These are phyloP conservation scores for Stropharia rugosoannulata DNA, from an alignment of 768 basidiomycete species.

Conservation along the genomic window DNA sequence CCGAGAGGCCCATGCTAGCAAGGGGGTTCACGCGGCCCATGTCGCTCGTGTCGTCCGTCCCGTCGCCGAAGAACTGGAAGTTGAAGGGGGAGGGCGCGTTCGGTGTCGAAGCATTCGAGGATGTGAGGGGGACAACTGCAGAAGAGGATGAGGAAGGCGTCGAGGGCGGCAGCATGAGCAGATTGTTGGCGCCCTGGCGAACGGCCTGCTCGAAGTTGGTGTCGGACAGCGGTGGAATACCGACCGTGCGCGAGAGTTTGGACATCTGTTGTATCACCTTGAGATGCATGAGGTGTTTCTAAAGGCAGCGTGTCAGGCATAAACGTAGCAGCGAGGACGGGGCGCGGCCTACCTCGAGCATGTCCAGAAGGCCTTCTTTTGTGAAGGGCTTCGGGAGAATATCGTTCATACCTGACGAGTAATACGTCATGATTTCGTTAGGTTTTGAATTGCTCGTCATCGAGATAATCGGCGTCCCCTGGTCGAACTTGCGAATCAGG, in stretches of 20 bases:
- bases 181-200: constrained; percentile 15
- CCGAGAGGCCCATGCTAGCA: constrained; percentile 83
- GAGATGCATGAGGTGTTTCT: constrained; percentile 89
- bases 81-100: constrained; percentile 19
- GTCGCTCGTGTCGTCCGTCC: constrained; percentile 44
- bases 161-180: constrained; percentile 11
- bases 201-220: constrained; percentile 54
- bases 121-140: constrained; percentile 9
- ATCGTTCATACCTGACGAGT: constrained; percentile 94
- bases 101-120: constrained; percentile 2
- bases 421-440: constrained; percentile 90
- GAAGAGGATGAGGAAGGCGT: background rate
- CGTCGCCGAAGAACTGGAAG: constrained; percentile 23
- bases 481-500: constrained; percentile 92
- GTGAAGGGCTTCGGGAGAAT: constrained; percentile 96
- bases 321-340: background rate
- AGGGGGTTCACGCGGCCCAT: constrained; percentile 68
- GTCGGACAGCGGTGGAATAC: constrained; percentile 63
- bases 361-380: constrained; percentile 85
- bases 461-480: constrained; percentile 94
- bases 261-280: constrained; percentile 83
- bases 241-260: constrained; percentile 61
- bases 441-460: constrained; percentile 97
- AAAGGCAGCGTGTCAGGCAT: background rate
- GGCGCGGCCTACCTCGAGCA: constrained; percentile 71